Conservation (phyloP, 2,329 filamentous ascomycete species). For the Aspergillus melleus region DNA sequence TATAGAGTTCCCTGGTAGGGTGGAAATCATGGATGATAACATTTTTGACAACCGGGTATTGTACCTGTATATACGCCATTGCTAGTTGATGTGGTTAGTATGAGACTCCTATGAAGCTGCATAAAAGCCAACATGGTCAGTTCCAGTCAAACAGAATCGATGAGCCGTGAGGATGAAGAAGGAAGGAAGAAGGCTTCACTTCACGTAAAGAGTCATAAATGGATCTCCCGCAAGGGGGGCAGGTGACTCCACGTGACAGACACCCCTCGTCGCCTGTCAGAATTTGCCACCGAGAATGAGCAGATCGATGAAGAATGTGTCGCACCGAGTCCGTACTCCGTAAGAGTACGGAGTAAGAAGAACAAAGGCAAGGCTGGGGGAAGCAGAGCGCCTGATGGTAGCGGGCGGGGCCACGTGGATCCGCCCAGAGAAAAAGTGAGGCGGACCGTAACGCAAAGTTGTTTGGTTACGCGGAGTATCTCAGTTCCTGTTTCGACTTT, state of each 20-base stretch:
- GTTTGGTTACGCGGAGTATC: conserved; percentile 1
- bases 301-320: background rate
- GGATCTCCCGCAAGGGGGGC: background rate
- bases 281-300: background rate
- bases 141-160: no score
- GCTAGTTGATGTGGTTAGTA: no score
- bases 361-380: background rate
- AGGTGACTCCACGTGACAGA: background rate
- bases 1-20: background rate
- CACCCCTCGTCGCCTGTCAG: background rate
- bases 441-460: conserved; percentile 13
- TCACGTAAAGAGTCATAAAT: background rate
- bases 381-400: background rate
- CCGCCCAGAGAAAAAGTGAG: conserved; percentile 25
- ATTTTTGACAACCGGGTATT: no score
- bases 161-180: no score
- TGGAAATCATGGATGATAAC: background rate
- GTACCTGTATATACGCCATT: no score
- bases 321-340: no score
- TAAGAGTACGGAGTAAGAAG: no score
- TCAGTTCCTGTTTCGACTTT: background rate
- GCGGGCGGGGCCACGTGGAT: conserved; percentile 31
- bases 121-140: no score
- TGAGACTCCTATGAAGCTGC: no score
- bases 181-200: no score